These are phyloP conservation scores for Nothophytophthora sp. DNA, from an alignment of 352 stramenopile genomes.

Conservation along the genomic window DNA sequence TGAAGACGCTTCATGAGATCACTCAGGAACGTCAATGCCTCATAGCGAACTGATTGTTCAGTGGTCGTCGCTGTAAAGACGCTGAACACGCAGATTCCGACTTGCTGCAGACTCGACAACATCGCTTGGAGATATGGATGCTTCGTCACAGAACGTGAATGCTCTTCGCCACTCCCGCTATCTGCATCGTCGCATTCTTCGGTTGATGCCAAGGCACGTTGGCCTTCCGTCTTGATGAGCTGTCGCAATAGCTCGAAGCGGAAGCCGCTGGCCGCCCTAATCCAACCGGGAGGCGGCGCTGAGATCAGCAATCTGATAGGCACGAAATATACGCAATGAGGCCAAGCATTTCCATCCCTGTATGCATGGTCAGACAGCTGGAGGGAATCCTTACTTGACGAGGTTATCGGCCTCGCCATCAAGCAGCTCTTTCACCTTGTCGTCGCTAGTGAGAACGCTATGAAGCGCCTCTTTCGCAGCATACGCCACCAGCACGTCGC, in stretches of 20 bases:
- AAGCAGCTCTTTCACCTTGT: neutral
- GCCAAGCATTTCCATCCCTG: neutral
- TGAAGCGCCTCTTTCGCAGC: slow-evolving; percentile 39
- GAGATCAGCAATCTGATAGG: slow-evolving; percentile 9
- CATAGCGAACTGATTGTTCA: slow-evolving; percentile 27
- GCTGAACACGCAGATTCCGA: slow-evolving; percentile 12
- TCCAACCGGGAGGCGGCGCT: neutral
- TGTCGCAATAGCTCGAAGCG: slow-evolving; percentile 54
- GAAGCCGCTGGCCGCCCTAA: slow-evolving; percentile 28
- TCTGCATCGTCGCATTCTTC: neutral
- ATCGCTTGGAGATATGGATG: slow-evolving; percentile 15
- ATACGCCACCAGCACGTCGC: slow-evolving; percentile 47
- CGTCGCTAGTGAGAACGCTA: slow-evolving; percentile 6
- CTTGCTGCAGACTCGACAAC: slow-evolving; percentile 7
- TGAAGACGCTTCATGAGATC: slow-evolving; percentile 24
- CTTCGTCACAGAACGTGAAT: neutral
- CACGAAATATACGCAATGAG: slow-evolving; percentile 4
- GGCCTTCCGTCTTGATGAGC: slow-evolving; percentile 25
- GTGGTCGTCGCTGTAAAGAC: neutral
- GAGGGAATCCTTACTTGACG: slow-evolving; percentile 13
- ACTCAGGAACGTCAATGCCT: slow-evolving; percentile 35
- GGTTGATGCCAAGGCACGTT: neutral
- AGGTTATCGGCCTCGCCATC: slow-evolving; percentile 18
- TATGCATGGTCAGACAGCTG: neutral
- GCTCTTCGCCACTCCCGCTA: slow-evolving; percentile 1